Evolutionary conservation across 371 early-diverging fungal species (phyloP).

Genomic region (Paraphysoderma sedebokerense): DNA sequence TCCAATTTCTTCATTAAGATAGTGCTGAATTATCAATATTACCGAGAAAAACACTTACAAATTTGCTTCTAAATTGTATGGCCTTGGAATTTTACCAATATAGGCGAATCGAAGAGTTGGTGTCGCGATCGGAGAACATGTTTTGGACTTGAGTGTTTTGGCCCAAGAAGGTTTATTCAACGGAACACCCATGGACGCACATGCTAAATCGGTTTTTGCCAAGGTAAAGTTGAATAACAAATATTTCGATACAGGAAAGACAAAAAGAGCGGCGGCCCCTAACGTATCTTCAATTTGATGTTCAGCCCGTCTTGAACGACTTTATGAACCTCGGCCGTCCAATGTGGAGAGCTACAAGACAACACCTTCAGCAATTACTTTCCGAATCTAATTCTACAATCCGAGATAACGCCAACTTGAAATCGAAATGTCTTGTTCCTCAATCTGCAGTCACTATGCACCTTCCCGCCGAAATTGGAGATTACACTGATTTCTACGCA

Average conservation of each 20-base stretch:
- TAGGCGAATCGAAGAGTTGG: no score
- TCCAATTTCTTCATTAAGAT: background rate
- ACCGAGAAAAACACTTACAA: constrained; percentile 20
- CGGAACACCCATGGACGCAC: constrained; percentile 26
- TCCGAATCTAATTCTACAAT: constrained; percentile 27
- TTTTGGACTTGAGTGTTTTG: constrained; percentile 56
- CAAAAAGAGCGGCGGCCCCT: no score
- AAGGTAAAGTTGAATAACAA: no score
- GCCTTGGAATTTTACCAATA: no score
- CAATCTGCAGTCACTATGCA: constrained; percentile 45
- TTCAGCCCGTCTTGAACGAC: constrained; percentile 57
- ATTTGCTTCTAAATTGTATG: no score
- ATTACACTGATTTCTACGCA: constrained; percentile 97
- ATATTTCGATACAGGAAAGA: no score
- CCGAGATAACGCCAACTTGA: constrained; percentile 27
- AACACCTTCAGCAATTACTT: constrained; percentile 52
- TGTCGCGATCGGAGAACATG: constrained; percentile 72
- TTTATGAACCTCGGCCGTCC: constrained; percentile 82
- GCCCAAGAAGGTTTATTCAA: constrained; percentile 52
- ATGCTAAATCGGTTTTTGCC: constrained; percentile 45
- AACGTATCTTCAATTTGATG: no score
- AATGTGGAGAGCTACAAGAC: constrained; percentile 68
- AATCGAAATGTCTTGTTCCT: constrained; percentile 32
- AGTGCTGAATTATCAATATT: background rate
- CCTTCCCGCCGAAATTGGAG: constrained; percentile 80